Evolutionary conservation across 1,284 basidiomycete genomes (phyloP), one percentile per base, ranked within the genome.

Genomic region (Cystodermella granulosa): DNA sequence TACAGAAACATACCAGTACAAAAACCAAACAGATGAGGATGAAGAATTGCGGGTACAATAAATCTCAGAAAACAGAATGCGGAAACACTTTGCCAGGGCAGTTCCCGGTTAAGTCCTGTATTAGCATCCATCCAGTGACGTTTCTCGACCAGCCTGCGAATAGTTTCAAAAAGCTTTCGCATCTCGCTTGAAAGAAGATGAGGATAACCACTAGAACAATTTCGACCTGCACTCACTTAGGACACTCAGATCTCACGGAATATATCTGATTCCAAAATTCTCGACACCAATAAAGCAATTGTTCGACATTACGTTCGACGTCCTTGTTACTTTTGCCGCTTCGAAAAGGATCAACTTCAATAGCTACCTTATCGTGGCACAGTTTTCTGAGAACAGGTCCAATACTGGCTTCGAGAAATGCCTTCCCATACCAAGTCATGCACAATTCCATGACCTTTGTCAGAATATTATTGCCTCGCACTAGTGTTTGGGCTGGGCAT

Each of bases 51-150:
- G 35, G 87, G 87, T 16, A 87, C 83, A 55, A 92, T 83, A 63
- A 92, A 89, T 38, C 88, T 79, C 28, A 91, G 72, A 62, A 91
- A 91, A 58, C 84, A 81, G 61, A 91, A 91, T 0, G 88, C 88
- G 34, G 85, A 87, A 36, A 91, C 85, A 56, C 84, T 83, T 61
- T 90, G 87, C 76, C 78, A 83, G 24, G 80, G 83, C 34, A 88
- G 69, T 36, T 82, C 75, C 70, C 54, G 74, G 77, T 40, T 68
- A 58, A 15, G 62, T 50, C 8, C 59, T 57, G 28, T 63, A n/a
- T n/a, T n/a, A n/a, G n/a, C 61, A 26, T 71, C 68, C 24, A 64
- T 59, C 42, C 69, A 68, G 60, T 84, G 84, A 24, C 77, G 75
- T 47, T 71, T 69, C 58, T 86, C 84, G 2, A 91, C 85, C 38